A percentile compares a stretch with the other conserved stretches of the same genome.
phyloP scores from a whole-genome alignment of 805 yeast genomes.

The Candida glaebosa region DNA sequence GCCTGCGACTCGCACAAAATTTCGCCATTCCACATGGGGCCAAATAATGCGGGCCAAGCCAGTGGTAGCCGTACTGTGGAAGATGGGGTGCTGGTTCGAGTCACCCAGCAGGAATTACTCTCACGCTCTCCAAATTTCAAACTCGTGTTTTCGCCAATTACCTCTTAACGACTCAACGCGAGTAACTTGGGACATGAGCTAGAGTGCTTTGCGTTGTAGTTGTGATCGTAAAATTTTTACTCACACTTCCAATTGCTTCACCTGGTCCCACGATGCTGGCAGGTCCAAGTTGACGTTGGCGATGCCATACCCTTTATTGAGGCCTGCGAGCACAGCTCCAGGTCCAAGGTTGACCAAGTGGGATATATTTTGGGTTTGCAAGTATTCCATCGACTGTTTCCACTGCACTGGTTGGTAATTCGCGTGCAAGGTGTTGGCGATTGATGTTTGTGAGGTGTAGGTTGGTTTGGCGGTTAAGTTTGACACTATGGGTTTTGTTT shows the following conservation, averaged over 20 bases:
- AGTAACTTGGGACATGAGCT: no score
- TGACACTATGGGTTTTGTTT: conserved; percentile 33
- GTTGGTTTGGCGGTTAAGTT: conserved; percentile 31
- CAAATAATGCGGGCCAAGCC: no score
- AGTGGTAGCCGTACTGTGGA: not conserved
- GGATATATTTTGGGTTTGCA: conserved; percentile 14
- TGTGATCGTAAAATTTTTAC: no score
- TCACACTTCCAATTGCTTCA: no score
- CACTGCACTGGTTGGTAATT: conserved; percentile 46
- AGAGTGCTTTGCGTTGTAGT: no score
- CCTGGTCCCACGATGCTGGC: conserved; percentile 1
- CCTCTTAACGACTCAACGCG: no score
- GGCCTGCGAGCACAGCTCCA: conserved; percentile 28
- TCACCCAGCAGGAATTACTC: no score
- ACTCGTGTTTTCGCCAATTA: no score
- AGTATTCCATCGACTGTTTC: conserved; percentile 28
- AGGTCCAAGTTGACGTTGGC: conserved; percentile 1
- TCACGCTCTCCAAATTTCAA: no score
- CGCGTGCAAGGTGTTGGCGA: conserved; percentile 33
- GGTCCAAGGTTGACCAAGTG: conserved; percentile 36
- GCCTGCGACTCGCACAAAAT: conserved; percentile 4
- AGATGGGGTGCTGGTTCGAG: no score
- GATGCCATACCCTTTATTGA: conserved; percentile 14
- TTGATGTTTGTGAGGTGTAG: conserved; percentile 17
- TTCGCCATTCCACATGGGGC: conserved; percentile 5